These are phyloP conservation scores for Candida nemodendra DNA, from an alignment of 805 yeast genomes.

Conservation along the genomic window DNA sequence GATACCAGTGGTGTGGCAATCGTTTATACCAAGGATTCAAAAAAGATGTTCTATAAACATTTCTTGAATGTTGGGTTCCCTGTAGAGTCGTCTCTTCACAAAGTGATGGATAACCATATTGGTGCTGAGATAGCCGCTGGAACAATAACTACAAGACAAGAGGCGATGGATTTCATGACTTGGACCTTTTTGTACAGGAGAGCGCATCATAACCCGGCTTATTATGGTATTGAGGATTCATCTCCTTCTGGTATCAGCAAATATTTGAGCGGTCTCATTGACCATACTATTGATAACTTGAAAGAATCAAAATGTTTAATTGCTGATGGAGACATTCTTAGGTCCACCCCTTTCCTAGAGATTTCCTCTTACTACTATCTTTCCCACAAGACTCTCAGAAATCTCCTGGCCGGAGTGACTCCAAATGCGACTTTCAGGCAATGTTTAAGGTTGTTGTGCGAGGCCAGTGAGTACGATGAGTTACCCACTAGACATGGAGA, in stretches of 20 bases:
- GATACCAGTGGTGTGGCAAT: constrained; percentile 78
- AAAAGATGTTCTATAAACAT: constrained; percentile 74
- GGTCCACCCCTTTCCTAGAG: constrained; percentile 76
- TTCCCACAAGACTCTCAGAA: constrained; percentile 84
- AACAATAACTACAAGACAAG: constrained; percentile 59
- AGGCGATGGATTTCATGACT: constrained; percentile 70
- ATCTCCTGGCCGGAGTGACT: constrained; percentile 53
- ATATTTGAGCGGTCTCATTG: constrained; percentile 65
- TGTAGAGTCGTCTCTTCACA: constrained; percentile 76
- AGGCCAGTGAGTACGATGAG: constrained; percentile 77
- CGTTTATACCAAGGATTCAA: constrained; percentile 72
- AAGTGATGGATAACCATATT: constrained; percentile 72
- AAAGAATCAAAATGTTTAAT: constrained; percentile 70
- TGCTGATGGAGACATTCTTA: constrained; percentile 46
- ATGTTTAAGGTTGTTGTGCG: constrained; percentile 59
- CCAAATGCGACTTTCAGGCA: constrained; percentile 51
- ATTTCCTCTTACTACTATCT: constrained; percentile 90
- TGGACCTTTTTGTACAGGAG: constrained; percentile 77
- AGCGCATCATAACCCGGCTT: constrained; percentile 75
- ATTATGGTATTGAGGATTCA: constrained; percentile 67
- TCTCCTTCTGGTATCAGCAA: constrained; percentile 53
- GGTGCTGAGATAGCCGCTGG: constrained; percentile 81
- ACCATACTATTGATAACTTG: constrained; percentile 63
- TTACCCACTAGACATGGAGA: constrained; percentile 91
- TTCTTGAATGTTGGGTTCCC: constrained; percentile 79